phyloP scores from a whole-genome alignment of 2,329 filamentous ascomycete genomes.

The Talaromyces sp. region DNA sequence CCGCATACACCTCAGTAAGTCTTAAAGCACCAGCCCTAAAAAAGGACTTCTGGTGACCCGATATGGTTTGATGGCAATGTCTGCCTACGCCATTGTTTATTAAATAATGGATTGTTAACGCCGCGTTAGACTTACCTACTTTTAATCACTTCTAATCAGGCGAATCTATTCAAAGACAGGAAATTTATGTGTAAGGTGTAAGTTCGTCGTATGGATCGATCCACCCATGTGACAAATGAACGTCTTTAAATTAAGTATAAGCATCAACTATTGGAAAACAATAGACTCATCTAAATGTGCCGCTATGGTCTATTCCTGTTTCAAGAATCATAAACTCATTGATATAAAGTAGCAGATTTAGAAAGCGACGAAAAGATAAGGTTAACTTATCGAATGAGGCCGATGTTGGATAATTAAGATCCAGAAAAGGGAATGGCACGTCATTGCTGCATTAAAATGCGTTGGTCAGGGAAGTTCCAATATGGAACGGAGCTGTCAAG shows the following conservation, averaged over 20 bases:
- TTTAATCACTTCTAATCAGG: too few relatives aligned
- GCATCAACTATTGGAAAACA: not conserved
- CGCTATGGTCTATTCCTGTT: not conserved
- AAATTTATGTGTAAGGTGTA: not conserved
- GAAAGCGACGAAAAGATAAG: not conserved
- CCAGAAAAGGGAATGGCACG: not conserved
- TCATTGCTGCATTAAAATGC: not conserved
- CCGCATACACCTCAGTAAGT: not conserved
- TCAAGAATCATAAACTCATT: not conserved
- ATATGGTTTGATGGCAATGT: not conserved
- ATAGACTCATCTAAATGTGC: not conserved
- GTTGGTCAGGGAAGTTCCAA: not conserved
- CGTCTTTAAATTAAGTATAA: too few relatives aligned
- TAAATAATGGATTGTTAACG: not conserved
- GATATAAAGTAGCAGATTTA: not conserved
- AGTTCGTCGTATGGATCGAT: not conserved
- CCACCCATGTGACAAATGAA: too few relatives aligned
- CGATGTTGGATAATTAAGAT: not conserved
- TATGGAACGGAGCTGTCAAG: not conserved
- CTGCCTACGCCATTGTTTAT: not conserved
- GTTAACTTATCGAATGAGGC: not conserved
- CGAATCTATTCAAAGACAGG: too few relatives aligned
- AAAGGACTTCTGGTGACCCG: not conserved
- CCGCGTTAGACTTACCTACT: too few relatives aligned
- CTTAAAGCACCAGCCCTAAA: not conserved